Evolutionary conservation across 192 early-diverging fungal genomes (phyloP).

Genomic region (Jimgerdemannia flammicorona): DNA sequence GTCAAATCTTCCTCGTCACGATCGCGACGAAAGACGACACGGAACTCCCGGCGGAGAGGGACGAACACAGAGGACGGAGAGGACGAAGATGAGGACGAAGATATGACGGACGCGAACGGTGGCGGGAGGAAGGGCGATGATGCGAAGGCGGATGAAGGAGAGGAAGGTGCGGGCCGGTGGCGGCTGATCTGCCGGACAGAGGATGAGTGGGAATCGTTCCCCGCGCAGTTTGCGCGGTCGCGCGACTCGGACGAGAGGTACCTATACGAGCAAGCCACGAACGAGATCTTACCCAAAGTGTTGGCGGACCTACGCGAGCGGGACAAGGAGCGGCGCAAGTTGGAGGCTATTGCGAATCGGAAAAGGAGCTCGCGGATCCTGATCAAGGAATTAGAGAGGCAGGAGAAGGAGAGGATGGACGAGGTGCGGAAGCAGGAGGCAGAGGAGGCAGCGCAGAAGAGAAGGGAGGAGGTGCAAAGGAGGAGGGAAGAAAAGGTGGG

Average conservation of each 20-base stretch:
- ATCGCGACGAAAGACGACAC: conserved; percentile 24
- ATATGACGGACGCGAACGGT: conserved; percentile 6
- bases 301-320: conserved; percentile 51
- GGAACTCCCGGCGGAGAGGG: conserved; percentile 9
- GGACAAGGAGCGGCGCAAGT: conserved; percentile 47
- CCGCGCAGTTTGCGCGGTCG: conserved; percentile 49
- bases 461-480: conserved; percentile 15
- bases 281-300: conserved; percentile 57
- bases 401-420: conserved; percentile 42
- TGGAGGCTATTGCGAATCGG: conserved; percentile 54
- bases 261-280: conserved; percentile 48
- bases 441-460: conserved; percentile 26
- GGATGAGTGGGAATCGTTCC: conserved; percentile 63
- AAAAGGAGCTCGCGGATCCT: conserved; percentile 63
- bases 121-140: conserved; percentile 14
- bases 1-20: conserved; percentile 12
- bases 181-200: conserved; percentile 49
- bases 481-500: too few relatives aligned
- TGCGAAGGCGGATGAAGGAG: conserved; percentile 24
- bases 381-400: conserved; percentile 50
- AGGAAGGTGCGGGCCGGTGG: conserved; percentile 32
- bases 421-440: conserved; percentile 28
- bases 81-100: conserved; percentile 37
- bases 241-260: conserved; percentile 51
- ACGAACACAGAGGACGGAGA: conserved; percentile 26